Evolutionary conservation across 148 eudicot species (phyloP), one percentile per base, ranked within the genome.

Genomic region (Mesembryanthemum crystallinum): DNA sequence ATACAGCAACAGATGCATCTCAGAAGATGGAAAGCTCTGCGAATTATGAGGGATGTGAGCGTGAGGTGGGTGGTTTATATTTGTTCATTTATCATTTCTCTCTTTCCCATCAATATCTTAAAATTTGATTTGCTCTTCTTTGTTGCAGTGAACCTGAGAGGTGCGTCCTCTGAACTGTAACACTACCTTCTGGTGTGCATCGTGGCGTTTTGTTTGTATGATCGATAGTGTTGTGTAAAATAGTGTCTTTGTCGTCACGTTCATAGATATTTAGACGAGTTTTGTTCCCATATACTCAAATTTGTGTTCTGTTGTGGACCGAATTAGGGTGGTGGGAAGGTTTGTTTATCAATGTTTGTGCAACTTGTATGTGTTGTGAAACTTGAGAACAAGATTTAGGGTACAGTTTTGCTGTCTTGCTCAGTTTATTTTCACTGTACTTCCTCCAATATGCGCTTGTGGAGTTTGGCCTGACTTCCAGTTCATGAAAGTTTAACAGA

Each of bases 21-120:
- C 85, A 74, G 68, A 82, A 74, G 79, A 78, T 67, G 15, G 81
- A 82, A 30, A 25, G 67, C 8, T 55, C 79, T 71, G 30, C 45
- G 35, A 57, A 30, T 55, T 58, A 62, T n/a, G 81, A 35, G 43
- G 75, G 55, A 21, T 78, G 81, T 78, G 81, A 82, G 74, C 81
- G 81, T 12, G 76, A 78, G 76, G 82, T 82, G 23, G 10, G 74
- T 77, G 25, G 21, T 58, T 42, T 5, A n/a, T 9, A 15, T 37
- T 45, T 24, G 17, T 49, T 57, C 47, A 7, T 57, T 0, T 37
- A 8, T 8, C 21, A 6, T 7, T 8, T 25, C 35, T 64, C 28
- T 33, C 18, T 8, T 58, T 20, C 8, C 43, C 60, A 3, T 24
- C 11, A 1, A 77, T 17, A 30, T 27, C 7, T 73, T 52, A 29